These are phyloP conservation scores for Eucalyptus pumila DNA, from an alignment of 345 rosid genomes.

Conservation along the genomic window DNA sequence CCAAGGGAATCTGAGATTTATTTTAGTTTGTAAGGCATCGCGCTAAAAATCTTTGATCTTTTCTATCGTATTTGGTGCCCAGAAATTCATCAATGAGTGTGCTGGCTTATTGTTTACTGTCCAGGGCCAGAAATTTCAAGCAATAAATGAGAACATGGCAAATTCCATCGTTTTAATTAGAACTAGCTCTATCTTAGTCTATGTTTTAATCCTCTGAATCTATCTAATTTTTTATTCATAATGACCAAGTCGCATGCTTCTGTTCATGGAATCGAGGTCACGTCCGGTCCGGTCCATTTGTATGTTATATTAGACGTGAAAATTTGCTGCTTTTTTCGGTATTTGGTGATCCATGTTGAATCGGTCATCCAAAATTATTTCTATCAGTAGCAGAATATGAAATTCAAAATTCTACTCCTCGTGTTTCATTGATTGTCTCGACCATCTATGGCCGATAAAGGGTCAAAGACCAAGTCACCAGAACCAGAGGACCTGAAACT, in stretches of 20 bases:
- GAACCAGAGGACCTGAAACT: too few relatives aligned
- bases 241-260: background rate
- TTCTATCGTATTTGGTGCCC: background rate
- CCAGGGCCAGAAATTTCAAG: background rate
- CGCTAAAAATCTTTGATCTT: background rate
- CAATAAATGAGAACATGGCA: background rate
- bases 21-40: background rate
- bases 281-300: background rate
- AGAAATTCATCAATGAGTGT: background rate
- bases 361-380: too few relatives aligned
- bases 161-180: background rate
- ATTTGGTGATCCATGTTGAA: too few relatives aligned
- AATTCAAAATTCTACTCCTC: too few relatives aligned
- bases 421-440: too few relatives aligned
- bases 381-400: too few relatives aligned
- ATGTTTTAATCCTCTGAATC: background rate
- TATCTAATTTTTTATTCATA: background rate
- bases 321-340: too few relatives aligned
- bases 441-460: too few relatives aligned
- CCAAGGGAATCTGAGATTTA: background rate
- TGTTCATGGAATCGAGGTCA: background rate
- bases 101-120: background rate
- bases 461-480: too few relatives aligned
- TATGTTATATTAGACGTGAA: too few relatives aligned
- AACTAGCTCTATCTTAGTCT: background rate